These are phyloP conservation scores for Triglochin maritima DNA, from an alignment of 106 monocot genomes.

Conservation along the genomic window DNA sequence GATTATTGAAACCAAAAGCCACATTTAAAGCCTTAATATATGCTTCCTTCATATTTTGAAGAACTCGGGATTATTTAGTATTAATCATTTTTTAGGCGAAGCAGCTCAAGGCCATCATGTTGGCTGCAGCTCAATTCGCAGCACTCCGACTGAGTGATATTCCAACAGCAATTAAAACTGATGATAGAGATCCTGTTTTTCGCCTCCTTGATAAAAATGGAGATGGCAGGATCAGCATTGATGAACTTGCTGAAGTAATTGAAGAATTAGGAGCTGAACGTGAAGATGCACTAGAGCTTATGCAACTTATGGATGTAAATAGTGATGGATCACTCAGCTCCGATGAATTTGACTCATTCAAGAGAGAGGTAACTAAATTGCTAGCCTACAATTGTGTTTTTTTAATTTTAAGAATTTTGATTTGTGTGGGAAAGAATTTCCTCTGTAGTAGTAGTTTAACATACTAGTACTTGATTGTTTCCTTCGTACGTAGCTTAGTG, in stretches of 20 bases:
- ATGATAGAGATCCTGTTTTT: conserved; percentile 41
- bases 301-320: conserved; percentile 83
- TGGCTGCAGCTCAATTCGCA: conserved; percentile 90
- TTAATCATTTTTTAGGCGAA: conserved; percentile 45
- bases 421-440: too few species aligned
- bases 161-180: conserved; percentile 26
- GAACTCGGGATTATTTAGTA: neutral
- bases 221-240: conserved; percentile 88
- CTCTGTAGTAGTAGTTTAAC: too few species aligned
- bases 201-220: conserved; percentile 83
- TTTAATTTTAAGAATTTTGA: too few species aligned
- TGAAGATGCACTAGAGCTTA: conserved; percentile 77
- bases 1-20: too few species aligned
- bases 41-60: neutral
- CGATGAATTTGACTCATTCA: conserved; percentile 79
- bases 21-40: neutral
- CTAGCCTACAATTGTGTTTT: neutral
- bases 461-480: too few species aligned
- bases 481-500: too few species aligned
- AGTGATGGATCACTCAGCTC: conserved; percentile 90
- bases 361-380: conserved; percentile 52
- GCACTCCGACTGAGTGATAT: conserved; percentile 77
- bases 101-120: conserved; percentile 65
- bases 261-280: conserved; percentile 85
- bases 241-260: conserved; percentile 83